Conservation (phyloP, 129 eudicot species). For the Pittosporum tobira region DNA sequence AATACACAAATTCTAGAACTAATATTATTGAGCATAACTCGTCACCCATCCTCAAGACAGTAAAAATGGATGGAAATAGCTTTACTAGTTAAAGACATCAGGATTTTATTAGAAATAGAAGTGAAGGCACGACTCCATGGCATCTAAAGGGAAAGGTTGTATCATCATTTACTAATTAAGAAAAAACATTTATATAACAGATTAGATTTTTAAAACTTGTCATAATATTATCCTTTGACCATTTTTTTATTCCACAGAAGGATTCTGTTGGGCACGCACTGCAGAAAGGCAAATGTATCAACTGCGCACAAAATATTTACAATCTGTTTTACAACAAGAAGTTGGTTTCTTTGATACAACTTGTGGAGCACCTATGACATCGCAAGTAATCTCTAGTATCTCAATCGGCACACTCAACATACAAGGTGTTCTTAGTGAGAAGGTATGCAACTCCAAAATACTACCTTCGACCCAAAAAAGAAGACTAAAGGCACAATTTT, state of each 20-base stretch:
- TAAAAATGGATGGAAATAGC: too few relatives aligned
- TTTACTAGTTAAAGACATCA: too few relatives aligned
- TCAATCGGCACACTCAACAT: background rate
- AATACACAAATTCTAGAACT: background rate
- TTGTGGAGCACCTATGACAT: background rate
- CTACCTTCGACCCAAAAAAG: too few relatives aligned
- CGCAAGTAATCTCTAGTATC: background rate
- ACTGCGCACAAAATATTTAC: background rate
- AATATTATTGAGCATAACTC: background rate
- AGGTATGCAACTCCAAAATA: too few relatives aligned
- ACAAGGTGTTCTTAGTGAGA: too few relatives aligned
- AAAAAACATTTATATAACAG: background rate
- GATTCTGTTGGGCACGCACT: slow-evolving; percentile 3
- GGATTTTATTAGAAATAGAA: too few relatives aligned
- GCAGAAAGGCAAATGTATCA: background rate
- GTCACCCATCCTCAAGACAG: background rate
- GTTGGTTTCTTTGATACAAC: background rate
- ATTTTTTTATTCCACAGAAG: background rate
- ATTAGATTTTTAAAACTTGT: too few relatives aligned
- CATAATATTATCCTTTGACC: background rate
- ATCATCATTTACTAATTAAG: background rate
- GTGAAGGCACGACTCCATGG: background rate
- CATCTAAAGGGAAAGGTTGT: background rate
- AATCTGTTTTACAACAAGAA: background rate
- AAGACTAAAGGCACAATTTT: too few relatives aligned